A percentile compares a stretch with the other conserved stretches of the same genome.
Conservation (phyloP, 371 early-diverging fungal genomes). For the Smittium mucronatum region DNA sequence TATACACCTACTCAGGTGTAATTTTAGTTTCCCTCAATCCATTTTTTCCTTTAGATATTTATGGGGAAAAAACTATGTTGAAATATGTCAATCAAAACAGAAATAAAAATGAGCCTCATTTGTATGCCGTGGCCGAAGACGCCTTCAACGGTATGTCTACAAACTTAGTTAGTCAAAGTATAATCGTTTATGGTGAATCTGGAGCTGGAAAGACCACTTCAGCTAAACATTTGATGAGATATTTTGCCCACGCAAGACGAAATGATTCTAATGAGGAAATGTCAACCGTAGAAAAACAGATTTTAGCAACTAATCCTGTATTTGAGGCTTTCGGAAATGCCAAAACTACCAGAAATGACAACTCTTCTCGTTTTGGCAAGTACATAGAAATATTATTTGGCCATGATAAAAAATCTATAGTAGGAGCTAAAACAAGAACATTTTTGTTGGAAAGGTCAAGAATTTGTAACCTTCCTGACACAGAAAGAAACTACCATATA, state of each 20-base stretch:
- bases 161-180: conserved; percentile 86
- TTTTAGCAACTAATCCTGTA: conserved; percentile 94
- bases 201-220: conserved; percentile 93
- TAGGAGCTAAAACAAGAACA: conserved; percentile 91
- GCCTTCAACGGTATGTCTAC: conserved; percentile 90
- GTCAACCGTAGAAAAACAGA: too few relatives aligned
- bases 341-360: conserved; percentile 98
- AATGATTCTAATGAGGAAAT: conserved; percentile 64
- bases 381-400: conserved; percentile 91
- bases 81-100: conserved; percentile 77
- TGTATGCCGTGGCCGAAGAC: conserved; percentile 97
- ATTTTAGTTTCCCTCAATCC: conserved; percentile 98
- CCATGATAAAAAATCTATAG: conserved; percentile 61
- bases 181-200: conserved; percentile 97
- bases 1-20: conserved; percentile 90
- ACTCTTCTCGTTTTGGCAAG: conserved; percentile 97
- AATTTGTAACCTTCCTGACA: conserved; percentile 79
- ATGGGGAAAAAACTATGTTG: conserved; percentile 34
- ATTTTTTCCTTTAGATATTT: conserved; percentile 81
- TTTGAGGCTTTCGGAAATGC: conserved; percentile 99
- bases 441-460: conserved; percentile 98
- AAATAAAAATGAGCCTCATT: conserved; percentile 90
- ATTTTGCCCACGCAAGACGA: conserved; percentile 65
- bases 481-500: conserved; percentile 97
- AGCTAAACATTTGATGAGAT: conserved; percentile 95